Conservation (phyloP, 495 filamentous ascomycete genomes). For the Aspergillus olivimuriae region DNA sequence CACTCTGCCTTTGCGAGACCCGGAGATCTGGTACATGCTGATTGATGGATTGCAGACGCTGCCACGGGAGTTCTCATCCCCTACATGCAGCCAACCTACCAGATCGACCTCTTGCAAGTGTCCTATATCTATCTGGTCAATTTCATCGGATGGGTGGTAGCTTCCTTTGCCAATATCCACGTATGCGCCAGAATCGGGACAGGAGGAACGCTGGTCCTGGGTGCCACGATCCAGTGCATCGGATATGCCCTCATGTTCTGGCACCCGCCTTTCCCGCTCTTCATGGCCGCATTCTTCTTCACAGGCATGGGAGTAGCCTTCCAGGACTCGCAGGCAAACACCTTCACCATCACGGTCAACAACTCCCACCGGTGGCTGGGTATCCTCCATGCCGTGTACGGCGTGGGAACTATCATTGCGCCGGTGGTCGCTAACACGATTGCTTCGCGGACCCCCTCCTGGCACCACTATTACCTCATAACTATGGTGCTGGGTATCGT, state of each 20-base stretch:
- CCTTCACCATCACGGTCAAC: constrained; percentile 38
- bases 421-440: constrained; percentile 47
- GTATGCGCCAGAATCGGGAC: constrained; percentile 36
- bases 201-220: constrained; percentile 42
- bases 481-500: constrained; percentile 9
- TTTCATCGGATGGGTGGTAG: constrained; percentile 43
- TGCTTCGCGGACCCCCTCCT: constrained; percentile 21
- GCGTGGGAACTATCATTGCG: constrained; percentile 42
- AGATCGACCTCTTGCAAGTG: constrained; percentile 40
- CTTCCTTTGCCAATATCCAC: constrained; percentile 42
- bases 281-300: constrained; percentile 42
- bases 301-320: constrained; percentile 44
- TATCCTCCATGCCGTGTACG: constrained; percentile 51
- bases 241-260: constrained; percentile 43
- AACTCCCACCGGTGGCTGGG: constrained; percentile 50
- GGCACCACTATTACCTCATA: constrained; percentile 20
- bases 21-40: too few species aligned
- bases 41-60: constrained; percentile 29
- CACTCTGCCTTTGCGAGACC: not conserved
- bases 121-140: constrained; percentile 40
- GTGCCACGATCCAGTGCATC: constrained; percentile 39
- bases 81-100: constrained; percentile 43
- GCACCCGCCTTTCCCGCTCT: constrained; percentile 43
- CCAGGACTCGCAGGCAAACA: constrained; percentile 49
- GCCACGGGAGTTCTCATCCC: constrained; percentile 46